A percentile compares a stretch with the other conserved stretches of the same genome.
phyloP scores from a whole-genome alignment of 768 basidiomycete species.

The Collybia sordida region DNA sequence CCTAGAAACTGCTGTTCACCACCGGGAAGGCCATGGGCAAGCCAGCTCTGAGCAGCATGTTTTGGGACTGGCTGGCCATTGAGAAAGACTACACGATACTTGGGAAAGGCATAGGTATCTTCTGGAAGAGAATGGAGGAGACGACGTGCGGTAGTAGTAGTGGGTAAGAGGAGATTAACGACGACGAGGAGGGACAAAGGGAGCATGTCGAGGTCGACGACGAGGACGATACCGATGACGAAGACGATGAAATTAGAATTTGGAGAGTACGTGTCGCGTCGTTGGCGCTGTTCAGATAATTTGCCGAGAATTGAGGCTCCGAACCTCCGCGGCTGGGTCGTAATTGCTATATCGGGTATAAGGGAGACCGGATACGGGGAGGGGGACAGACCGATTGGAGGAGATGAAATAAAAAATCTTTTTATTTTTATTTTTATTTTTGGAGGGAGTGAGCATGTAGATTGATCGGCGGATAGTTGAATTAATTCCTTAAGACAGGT shows the following conservation, averaged over 20 bases:
- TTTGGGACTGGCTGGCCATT: constrained; percentile 74
- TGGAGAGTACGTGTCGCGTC: constrained; percentile 7
- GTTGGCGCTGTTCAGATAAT: constrained; percentile 2
- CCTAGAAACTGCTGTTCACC: constrained; percentile 79
- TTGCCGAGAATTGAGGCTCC: neutral
- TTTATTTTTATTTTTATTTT: constrained; percentile 13
- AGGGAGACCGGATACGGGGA: neutral
- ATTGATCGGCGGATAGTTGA: constrained; percentile 14
- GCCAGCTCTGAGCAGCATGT: constrained; percentile 75
- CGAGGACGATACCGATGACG: constrained; percentile 13
- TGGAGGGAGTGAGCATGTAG: constrained; percentile 22
- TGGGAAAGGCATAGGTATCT: constrained; percentile 80
- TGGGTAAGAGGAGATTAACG: constrained; percentile 13
- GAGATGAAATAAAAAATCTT: neutral
- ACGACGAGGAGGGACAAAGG: constrained; percentile 29
- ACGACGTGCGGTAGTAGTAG: constrained; percentile 31
- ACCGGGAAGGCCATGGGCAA: constrained; percentile 66
- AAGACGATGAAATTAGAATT: neutral
- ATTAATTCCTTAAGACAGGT: constrained; percentile 8
- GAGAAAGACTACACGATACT: constrained; percentile 77
- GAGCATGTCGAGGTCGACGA: constrained; percentile 12
- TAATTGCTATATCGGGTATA: constrained; percentile 12
- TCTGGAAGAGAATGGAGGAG: constrained; percentile 75
- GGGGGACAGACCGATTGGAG: neutral
- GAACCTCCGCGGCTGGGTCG: constrained; percentile 16